Conservation (phyloP, 2,329 filamentous ascomycete species). For the Curvularia sp. region DNA sequence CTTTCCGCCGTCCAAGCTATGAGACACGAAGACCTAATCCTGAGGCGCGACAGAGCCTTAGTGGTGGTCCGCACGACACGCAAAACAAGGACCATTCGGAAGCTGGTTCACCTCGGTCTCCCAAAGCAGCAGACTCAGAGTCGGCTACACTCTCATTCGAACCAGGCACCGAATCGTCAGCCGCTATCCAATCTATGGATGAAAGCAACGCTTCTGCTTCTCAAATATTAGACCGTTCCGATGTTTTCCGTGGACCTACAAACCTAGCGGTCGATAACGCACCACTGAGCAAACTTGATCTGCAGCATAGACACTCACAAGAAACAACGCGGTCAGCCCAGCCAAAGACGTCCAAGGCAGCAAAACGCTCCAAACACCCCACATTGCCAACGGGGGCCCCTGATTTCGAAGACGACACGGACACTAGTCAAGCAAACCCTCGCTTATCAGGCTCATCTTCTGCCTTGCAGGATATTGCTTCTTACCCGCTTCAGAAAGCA, state of each 20-base stretch:
- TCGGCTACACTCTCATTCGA: slow-evolving; percentile 78
- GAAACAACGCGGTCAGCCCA: slow-evolving; percentile 48
- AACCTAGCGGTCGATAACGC: slow-evolving; percentile 52
- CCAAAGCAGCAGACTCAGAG: slow-evolving; percentile 68
- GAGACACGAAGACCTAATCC: slow-evolving; percentile 43
- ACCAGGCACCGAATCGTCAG: slow-evolving; percentile 75
- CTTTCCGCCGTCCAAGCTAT: slow-evolving; percentile 55
- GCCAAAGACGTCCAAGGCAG: slow-evolving; percentile 20
- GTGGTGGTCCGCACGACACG: slow-evolving; percentile 63
- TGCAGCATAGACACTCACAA: slow-evolving; percentile 42
- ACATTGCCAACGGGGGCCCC: slow-evolving; percentile 18
- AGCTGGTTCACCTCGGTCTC: slow-evolving; percentile 59
- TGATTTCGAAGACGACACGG: slow-evolving; percentile 41
- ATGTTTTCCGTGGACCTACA: slow-evolving; percentile 84
- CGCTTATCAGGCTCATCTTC: slow-evolving; percentile 56
- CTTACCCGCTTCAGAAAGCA: slow-evolving; percentile 83
- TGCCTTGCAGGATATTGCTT: slow-evolving; percentile 67
- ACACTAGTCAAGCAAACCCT: slow-evolving; percentile 32
- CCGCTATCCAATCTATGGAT: slow-evolving; percentile 67
- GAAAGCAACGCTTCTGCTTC: slow-evolving; percentile 83
- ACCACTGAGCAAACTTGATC: slow-evolving; percentile 34
- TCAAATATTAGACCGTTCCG: slow-evolving; percentile 85
- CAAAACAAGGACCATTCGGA: slow-evolving; percentile 58
- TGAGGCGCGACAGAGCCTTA: slow-evolving; percentile 66
- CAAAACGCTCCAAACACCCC: slow-evolving; percentile 22